Percentiles rank a stretch among this genome's conserved stretches.
These are phyloP conservation scores for Leishmania lainsoni DNA, from an alignment of 208 protist species.

Conservation along the genomic window DNA sequence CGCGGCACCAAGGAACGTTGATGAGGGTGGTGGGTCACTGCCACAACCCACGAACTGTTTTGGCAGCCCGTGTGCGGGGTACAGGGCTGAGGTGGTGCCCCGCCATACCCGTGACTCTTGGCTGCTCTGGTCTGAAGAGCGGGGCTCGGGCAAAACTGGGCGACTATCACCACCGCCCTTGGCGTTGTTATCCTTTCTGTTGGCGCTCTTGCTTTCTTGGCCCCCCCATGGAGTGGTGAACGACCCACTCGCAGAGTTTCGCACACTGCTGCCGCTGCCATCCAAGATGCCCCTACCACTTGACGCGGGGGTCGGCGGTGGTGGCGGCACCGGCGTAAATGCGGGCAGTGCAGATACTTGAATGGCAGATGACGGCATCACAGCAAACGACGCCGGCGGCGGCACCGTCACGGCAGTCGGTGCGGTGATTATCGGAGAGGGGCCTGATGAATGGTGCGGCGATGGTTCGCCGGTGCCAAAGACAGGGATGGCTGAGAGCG, in stretches of 20 bases:
- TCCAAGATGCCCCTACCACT: constrained; percentile 2
- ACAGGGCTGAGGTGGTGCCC: background rate
- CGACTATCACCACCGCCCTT: background rate
- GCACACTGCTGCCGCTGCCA: constrained; percentile 3
- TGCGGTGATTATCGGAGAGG: background rate
- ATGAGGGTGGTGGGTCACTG: background rate
- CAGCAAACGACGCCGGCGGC: background rate
- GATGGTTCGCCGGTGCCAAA: background rate
- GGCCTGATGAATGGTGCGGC: background rate
- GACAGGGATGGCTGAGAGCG: background rate
- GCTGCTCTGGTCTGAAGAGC: background rate
- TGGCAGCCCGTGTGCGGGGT: background rate
- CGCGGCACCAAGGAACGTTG: background rate
- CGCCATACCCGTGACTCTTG: background rate
- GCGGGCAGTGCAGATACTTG: background rate
- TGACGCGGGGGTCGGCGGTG: background rate
- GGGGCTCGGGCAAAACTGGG: background rate
- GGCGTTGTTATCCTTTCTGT: constrained; percentile 11
- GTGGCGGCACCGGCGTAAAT: background rate
- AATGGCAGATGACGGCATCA: background rate
- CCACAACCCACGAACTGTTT: background rate
- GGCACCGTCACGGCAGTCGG: background rate
- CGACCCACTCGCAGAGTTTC: background rate
- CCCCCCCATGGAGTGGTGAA: background rate
- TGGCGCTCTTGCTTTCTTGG: constrained; percentile 6